Percentiles rank a stretch among this genome's conserved stretches.
Conservation (phyloP, 768 basidiomycete genomes). For the Mycena vulgaris region DNA sequence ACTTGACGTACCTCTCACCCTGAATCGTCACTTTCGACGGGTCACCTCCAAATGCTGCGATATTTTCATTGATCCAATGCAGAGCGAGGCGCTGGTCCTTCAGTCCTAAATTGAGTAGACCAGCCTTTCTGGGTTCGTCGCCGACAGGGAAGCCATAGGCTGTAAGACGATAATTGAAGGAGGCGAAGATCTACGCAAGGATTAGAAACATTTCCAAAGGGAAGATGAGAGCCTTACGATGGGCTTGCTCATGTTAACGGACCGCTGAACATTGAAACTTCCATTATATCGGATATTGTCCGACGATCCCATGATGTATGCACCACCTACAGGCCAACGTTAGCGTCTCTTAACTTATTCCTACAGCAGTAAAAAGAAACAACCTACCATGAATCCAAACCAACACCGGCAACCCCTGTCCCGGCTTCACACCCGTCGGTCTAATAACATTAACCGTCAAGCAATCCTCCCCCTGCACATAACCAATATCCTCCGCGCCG, state of each 20-base stretch:
- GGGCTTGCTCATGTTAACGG: conserved; percentile 30
- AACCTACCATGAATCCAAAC: conserved; percentile 31
- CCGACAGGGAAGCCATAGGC: conserved; percentile 33
- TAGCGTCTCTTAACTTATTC: conserved; percentile 31
- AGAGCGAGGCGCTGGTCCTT: conserved; percentile 32
- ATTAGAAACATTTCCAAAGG: conserved; percentile 25
- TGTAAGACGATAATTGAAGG: conserved; percentile 32
- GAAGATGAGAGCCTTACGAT: conserved; percentile 27
- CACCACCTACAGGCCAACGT: conserved; percentile 25
- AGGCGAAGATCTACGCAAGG: conserved; percentile 28
- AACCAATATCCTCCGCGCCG: conserved; percentile 28
- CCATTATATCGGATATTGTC: conserved; percentile 34
- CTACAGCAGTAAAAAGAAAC: conserved; percentile 24
- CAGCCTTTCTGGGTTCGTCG: conserved; percentile 28
- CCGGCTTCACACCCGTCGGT: conserved; percentile 32
- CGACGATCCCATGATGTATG: conserved; percentile 28
- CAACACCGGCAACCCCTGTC: conserved; percentile 30
- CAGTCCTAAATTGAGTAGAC: conserved; percentile 33
- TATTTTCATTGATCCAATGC: conserved; percentile 30
- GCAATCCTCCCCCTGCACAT: conserved; percentile 32
- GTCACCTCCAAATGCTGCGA: conserved; percentile 29
- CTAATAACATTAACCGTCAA: conserved; percentile 28
- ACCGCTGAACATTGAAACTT: conserved; percentile 33
- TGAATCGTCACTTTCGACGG: conserved; percentile 31
- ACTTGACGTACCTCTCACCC: conserved; percentile 30